Base-by-base conservation (phyloP, 352 stramenopile species). In the Phytophthora europaea region DNA sequence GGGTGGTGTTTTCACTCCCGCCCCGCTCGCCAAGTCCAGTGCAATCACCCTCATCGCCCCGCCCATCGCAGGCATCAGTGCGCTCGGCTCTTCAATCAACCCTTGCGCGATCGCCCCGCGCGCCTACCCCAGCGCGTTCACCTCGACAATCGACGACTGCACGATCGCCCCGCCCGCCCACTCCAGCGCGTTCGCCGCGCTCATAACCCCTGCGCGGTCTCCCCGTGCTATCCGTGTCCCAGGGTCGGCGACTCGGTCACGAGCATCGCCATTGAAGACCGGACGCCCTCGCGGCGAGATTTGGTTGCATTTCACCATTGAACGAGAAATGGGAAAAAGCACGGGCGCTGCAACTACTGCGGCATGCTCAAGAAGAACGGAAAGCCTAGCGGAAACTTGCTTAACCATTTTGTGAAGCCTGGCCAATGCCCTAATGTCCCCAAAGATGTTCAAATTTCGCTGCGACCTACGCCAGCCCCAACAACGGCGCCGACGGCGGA, bases 331-430 rank as follows among this genome's bases (percentile, higher is more conserved):
- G 53, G 9, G 4, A 60, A 60, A 22, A 60, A 60, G 6, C 16
- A 60, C 9, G 53, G 53, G 1, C 13, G 31, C 2, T 60, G 33
- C 31, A 60, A 60, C 8, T 60, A 60, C 26, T 60, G 53, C 9
- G 33, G 33, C 8, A 16, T 18, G 7, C n/a, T 60, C 4, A 60
- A 31, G 53, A 60, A 60, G 16, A 48, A 60, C 12, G 53, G 53
- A 6, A 60, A 60, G 31, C 53, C 53, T 4, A 48, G 53, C n/a
- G 53, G 53, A 4, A 60, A 60, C 8, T 13, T 60, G 18, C 31
- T 60, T 7, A 54, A 28, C 7, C 43, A 50, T 50, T 22, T 50
- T 2, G 18, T 2, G 6, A 57, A 57, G 4, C 6, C 34, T 43
- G 12, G 12, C 12, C 23, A 57, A 23, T 57, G 51, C 23, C 51